phyloP scores from a whole-genome alignment of 1,139 yeast genomes.

The Wickerhamomyces sp. region DNA sequence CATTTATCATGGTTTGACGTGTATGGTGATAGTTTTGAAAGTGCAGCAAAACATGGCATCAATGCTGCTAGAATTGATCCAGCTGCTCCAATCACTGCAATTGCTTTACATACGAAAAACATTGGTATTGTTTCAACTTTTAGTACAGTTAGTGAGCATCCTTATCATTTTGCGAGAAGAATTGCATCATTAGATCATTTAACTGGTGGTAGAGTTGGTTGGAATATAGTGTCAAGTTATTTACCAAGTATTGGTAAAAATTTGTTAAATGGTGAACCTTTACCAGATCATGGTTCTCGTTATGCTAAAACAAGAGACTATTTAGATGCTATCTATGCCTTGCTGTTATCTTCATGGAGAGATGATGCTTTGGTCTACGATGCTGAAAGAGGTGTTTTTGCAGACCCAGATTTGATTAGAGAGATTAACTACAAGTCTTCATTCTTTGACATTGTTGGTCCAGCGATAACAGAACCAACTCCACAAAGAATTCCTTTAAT shows the following conservation, averaged over 20 bases:
- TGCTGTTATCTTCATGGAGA: slow-evolving; percentile 36
- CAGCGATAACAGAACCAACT: slow-evolving; percentile 34
- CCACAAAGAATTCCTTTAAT: slow-evolving; percentile 41
- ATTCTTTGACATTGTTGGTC: slow-evolving; percentile 35
- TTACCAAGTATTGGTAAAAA: slow-evolving; percentile 37
- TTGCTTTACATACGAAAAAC: slow-evolving; percentile 35
- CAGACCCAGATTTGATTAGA: slow-evolving; percentile 33
- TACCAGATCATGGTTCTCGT: slow-evolving; percentile 36
- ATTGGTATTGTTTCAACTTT: slow-evolving; percentile 36
- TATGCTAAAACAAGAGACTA: slow-evolving; percentile 36
- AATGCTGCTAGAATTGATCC: slow-evolving; percentile 35
- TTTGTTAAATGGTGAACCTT: slow-evolving; percentile 30
- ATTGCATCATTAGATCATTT: slow-evolving; percentile 37
- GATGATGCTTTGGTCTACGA: slow-evolving; percentile 34
- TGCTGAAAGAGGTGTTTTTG: slow-evolving; percentile 27
- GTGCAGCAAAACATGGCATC: slow-evolving; percentile 33
- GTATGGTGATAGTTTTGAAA: slow-evolving; percentile 33
- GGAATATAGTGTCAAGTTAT: slow-evolving; percentile 40
- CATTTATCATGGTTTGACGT: slow-evolving; percentile 38
- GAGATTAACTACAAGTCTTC: slow-evolving; percentile 33
- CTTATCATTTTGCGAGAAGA: slow-evolving; percentile 35
- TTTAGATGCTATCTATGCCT: slow-evolving; percentile 32
- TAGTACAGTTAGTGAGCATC: slow-evolving; percentile 38
- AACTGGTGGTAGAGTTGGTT: slow-evolving; percentile 38
- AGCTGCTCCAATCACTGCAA: slow-evolving; percentile 30